These are phyloP conservation scores for Balansia obtecta DNA, from an alignment of 2,329 filamentous ascomycete species.

Conservation along the genomic window DNA sequence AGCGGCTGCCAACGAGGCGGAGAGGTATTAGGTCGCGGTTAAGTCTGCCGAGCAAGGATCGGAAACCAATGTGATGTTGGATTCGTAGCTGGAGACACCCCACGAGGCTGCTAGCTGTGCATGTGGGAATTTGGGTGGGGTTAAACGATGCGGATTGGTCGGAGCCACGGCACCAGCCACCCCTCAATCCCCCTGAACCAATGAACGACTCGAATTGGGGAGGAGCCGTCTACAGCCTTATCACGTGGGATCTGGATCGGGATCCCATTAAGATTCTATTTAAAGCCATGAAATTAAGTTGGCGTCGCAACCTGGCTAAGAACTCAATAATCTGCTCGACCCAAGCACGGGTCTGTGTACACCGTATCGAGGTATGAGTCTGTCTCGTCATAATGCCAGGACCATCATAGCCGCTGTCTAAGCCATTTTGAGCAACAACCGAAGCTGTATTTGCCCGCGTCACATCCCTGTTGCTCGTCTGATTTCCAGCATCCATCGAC, in stretches of 20 bases:
- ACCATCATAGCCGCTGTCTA: background rate
- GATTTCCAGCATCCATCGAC: background rate
- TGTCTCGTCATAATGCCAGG: background rate
- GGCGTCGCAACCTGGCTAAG: background rate
- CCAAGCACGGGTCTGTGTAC: background rate
- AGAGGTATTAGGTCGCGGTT: background rate
- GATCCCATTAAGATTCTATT: background rate
- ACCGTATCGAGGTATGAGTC: no score
- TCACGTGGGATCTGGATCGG: slow-evolving; percentile 4
- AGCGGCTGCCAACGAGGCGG: slow-evolving; percentile 3
- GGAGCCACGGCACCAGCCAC: slow-evolving; percentile 4
- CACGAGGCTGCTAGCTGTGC: background rate
- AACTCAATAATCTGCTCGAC: background rate
- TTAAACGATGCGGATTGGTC: background rate
- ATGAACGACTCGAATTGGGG: slow-evolving; percentile 3
- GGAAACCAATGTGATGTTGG: slow-evolving; percentile 1
- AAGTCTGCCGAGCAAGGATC: slow-evolving; percentile 3
- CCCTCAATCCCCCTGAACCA: background rate
- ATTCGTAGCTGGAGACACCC: slow-evolving; percentile 3
- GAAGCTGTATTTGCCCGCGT: background rate
- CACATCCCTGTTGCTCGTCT: background rate
- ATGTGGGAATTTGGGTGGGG: background rate
- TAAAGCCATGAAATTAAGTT: background rate
- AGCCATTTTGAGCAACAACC: background rate
- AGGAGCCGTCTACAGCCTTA: background rate